These are phyloP conservation scores for Plectosphaerella cucumerina DNA, from an alignment of 2,329 filamentous ascomycete species.

Conservation along the genomic window DNA sequence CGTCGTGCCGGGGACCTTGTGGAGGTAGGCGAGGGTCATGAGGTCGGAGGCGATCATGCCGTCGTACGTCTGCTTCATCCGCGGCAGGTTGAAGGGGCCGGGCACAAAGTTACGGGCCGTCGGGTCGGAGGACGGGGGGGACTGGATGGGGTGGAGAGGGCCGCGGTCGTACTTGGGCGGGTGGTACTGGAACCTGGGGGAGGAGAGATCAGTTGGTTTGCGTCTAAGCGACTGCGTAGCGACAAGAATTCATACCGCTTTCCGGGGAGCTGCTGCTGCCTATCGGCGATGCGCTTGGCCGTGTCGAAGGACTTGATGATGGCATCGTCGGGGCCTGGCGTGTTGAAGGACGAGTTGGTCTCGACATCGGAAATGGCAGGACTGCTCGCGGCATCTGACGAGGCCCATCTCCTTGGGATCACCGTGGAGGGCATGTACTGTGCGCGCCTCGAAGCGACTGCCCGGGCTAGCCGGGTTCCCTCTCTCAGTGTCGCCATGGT, in stretches of 20 bases:
- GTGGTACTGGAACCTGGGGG: conserved; percentile 77
- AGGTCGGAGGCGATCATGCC: conserved; percentile 83
- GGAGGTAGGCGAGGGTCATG: conserved; percentile 82
- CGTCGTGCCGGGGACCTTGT: conserved; percentile 73
- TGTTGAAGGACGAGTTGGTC: conserved; percentile 41
- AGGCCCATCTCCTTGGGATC: conserved; percentile 36
- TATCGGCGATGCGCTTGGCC: conserved; percentile 27
- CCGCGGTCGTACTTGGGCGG: conserved; percentile 94
- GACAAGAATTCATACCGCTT: conserved; percentile 34
- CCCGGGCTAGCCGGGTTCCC: conserved; percentile 29
- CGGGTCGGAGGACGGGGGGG: conserved; percentile 80
- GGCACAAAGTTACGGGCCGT: conserved; percentile 84
- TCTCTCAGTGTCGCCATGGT: conserved; percentile 39
- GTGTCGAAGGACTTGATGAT: conserved; percentile 35
- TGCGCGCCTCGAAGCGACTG: conserved; percentile 23
- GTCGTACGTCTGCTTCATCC: conserved; percentile 86
- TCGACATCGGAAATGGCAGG: conserved; percentile 45
- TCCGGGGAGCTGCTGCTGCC: conserved; percentile 37
- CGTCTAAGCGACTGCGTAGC: conserved; percentile 12
- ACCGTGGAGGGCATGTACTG: conserved; percentile 13
- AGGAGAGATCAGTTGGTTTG: conserved; percentile 15
- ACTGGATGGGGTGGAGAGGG: conserved; percentile 87
- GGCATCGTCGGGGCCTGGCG: conserved; percentile 33
- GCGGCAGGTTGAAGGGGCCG: conserved; percentile 84
- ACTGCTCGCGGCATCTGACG: conserved; percentile 35